Conservation (phyloP, 371 early-diverging fungal species). For the Sporodiniella umbellata region DNA sequence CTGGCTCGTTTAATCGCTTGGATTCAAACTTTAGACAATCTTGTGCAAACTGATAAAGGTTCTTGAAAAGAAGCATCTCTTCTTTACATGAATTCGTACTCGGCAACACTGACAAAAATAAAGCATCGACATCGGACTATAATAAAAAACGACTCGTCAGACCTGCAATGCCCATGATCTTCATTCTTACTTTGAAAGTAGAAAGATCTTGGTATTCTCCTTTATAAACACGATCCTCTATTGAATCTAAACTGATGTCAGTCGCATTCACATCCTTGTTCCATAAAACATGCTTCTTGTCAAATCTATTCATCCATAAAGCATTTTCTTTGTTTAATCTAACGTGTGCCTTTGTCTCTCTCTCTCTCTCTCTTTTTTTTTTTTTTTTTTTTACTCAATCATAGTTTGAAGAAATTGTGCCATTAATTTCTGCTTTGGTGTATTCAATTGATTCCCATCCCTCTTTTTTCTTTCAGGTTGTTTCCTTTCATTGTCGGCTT, state of each 20-base stretch:
- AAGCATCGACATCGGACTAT: constrained; percentile 11
- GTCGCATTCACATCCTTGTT: not conserved
- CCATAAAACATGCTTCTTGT: constrained; percentile 13
- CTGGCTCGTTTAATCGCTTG: constrained; percentile 14
- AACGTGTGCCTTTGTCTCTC: too few species aligned
- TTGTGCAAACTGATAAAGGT: constrained; percentile 6
- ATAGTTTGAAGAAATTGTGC: constrained; percentile 9
- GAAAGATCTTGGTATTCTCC: constrained; percentile 16
- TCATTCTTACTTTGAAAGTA: constrained; percentile 22
- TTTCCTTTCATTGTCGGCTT: constrained; percentile 1
- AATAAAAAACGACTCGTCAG: not conserved
- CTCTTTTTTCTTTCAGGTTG: constrained; percentile 11
- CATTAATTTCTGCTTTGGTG: constrained; percentile 7
- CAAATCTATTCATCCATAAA: constrained; percentile 5
- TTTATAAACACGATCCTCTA: constrained; percentile 19
- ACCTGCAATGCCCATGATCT: too few species aligned
- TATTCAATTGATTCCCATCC: not conserved
- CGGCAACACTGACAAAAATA: constrained; percentile 3
- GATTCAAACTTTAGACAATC: constrained; percentile 15
- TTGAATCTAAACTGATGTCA: constrained; percentile 4
- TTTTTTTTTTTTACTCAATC: constrained; percentile 8
- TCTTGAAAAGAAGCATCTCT: constrained; percentile 12
- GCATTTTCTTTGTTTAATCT: not conserved
- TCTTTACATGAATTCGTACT: not conserved
- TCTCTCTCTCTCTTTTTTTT: not conserved